Evolutionary conservation across 768 basidiomycete species (phyloP), one percentile per base, ranked within the genome.

Genomic region (Auricularia cornea): DNA sequence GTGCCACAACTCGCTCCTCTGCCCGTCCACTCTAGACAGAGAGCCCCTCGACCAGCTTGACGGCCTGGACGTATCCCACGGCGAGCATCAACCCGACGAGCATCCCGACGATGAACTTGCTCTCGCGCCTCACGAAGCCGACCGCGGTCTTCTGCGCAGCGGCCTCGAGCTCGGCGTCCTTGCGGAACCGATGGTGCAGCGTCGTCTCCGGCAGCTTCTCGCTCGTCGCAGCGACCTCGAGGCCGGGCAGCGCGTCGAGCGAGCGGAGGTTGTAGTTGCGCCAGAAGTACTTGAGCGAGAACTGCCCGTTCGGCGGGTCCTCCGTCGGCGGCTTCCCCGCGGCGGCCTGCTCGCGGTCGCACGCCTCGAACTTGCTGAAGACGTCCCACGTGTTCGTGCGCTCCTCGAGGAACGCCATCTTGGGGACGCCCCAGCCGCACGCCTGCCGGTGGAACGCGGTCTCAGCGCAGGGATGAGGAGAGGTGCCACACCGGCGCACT

Each of bases 401-500:
- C 6, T 48, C 44, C 20, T 48, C 44, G 11, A 20, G 16, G 20
- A 20, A 48, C 20, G 6, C 20, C 20, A 20, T 20, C 20, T 48
- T 48, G 6, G 44, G 44, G 23, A 48, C 44, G 23, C 44, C 44
- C 44, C 44, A 48, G 16, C 44, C 44, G 60, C 12, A 41, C 14
- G 28, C 23, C 30, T 30, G 60, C 33, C 28, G 10, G 35, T 60
- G 32, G 20, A 48, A 6, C 5, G 20, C 23, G 20, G 6, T 6
- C 23, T 48, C 44, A 48, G 44, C 20, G 44, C 16, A 6, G 44
- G 20, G 44, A 48, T 6, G 23, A 5, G 11, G 44, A 14, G 18
- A 12, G 26, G 64, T 23, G 38, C 20, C 2, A 3, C n/a, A 51
- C 1, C 3, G n/a, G 44, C 8, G 38, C 18, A 70, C 79, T 63